These are phyloP conservation scores for Phytophthora macrochlamydospora DNA, from an alignment of 352 stramenopile species.

Conservation along the genomic window DNA sequence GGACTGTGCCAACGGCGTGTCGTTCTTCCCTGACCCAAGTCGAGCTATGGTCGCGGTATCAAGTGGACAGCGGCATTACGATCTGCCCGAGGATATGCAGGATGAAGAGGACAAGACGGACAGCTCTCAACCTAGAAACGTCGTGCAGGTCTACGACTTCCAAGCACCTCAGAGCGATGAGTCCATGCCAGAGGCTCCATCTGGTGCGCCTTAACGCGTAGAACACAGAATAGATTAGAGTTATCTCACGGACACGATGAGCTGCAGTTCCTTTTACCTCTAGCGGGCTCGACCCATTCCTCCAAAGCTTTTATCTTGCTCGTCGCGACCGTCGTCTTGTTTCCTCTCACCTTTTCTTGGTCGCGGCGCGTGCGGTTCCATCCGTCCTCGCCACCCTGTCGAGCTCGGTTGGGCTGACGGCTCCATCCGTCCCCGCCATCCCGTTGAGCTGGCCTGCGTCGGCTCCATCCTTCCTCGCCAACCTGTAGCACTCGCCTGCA, in stretches of 20 bases:
- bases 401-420: slow-evolving; percentile 36
- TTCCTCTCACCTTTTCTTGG: slow-evolving; percentile 20
- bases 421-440: slow-evolving; percentile 71
- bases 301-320: slow-evolving; percentile 53
- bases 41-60: slow-evolving; percentile 55
- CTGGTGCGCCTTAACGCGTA: neutral
- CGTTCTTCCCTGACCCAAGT: slow-evolving; percentile 68
- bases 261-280: neutral
- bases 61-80: slow-evolving; percentile 71
- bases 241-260: neutral
- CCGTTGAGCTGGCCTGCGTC: slow-evolving; percentile 50
- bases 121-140: slow-evolving; percentile 18
- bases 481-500: slow-evolving; percentile 54
- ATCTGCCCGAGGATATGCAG: slow-evolving; percentile 64
- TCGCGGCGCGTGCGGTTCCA: slow-evolving; percentile 48
- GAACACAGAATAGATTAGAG: neutral
- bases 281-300: slow-evolving; percentile 65
- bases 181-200: neutral
- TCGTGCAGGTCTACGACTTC: slow-evolving; percentile 59
- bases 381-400: slow-evolving; percentile 66
- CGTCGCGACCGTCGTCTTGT: slow-evolving; percentile 10
- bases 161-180: slow-evolving; percentile 15
- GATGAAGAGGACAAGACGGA: slow-evolving; percentile 36
- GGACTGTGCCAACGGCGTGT: slow-evolving; percentile 77
- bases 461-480: slow-evolving; percentile 68